phyloP scores from a whole-genome alignment of 2,329 filamentous ascomycete species.

The Neonectria coccinea region DNA sequence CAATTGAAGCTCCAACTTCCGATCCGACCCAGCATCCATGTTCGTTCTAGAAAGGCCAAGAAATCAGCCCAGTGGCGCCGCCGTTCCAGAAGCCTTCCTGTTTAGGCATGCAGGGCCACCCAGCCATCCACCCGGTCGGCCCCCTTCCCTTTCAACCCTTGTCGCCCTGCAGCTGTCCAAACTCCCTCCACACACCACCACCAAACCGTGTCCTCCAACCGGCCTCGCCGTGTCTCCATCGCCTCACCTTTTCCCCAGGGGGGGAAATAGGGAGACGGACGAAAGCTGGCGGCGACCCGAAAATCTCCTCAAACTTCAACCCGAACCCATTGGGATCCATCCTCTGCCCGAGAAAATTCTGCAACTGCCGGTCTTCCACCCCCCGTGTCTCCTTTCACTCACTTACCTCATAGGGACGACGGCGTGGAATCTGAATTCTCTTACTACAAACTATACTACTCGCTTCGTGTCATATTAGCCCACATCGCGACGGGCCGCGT shows the following conservation, averaged over 20 bases:
- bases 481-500: constrained; percentile 21
- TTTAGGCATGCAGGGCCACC: constrained; percentile 27
- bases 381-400: neutral
- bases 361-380: neutral
- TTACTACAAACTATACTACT: neutral
- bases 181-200: constrained; percentile 33
- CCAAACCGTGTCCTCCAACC: constrained; percentile 33
- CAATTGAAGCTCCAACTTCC: neutral
- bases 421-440: neutral
- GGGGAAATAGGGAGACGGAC: constrained; percentile 21
- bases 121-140: constrained; percentile 28
- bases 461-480: constrained; percentile 18
- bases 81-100: constrained; percentile 44
- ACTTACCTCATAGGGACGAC: constrained; percentile 14
- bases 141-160: constrained; percentile 10
- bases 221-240: constrained; percentile 47
- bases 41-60: constrained; percentile 41
- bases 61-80: constrained; percentile 26
- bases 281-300: constrained; percentile 19
- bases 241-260: constrained; percentile 34
- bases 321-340: constrained; percentile 16
- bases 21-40: constrained; percentile 17
- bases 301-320: constrained; percentile 1
- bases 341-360: constrained; percentile 20
- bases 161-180: constrained; percentile 20